Base-by-base conservation (phyloP, 441 rosid genomes). In the Viola pubescens region DNA sequence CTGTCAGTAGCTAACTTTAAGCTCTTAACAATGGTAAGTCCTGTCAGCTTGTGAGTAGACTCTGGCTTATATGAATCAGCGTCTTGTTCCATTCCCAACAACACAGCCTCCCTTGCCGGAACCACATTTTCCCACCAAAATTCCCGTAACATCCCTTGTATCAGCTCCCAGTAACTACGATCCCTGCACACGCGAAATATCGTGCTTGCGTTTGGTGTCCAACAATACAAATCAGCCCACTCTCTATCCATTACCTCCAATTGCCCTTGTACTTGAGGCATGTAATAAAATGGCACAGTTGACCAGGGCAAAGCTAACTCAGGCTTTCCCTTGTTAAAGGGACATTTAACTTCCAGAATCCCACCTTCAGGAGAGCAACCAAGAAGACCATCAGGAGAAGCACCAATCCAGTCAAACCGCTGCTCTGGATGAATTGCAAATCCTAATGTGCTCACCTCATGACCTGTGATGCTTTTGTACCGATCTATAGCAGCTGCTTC, bases 231-330 rank as follows among this genome's bases (percentile, higher is more conserved):
- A 68, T 92, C 91, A 0, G 88, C 88, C 98, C 98, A 92, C 7
- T 92, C 97, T 56, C 97, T 72, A 61, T 81, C 81, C 96, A 89
- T 86, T 54, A 92, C 83, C 77, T 92, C 97, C 90, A 92, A 79
- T 59, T 92, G 98, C 48, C 98, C 98, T 63, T 92, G 98, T 63
- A 89, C 77, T 69, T 89, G 97, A 62, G 97, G 98, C 95, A 89
- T 87, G 79, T 89, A 89, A 63, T 92, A 89, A 77, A 84, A 92
- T 0, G 98, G 98, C 66, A 89, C 64, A 7, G 79, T 75, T 19
- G 85, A 74, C 98, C 98, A 92, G 0, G 97, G 98, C 56, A 81
- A 76, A 37, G 82, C 97, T 12, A 52, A 67, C 41, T 92, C 94
- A 0, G 97, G 94, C 62, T 83, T 89, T 60, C 97, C 98, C 77